Evolutionary conservation across 306 rosid genomes (phyloP), one percentile per base, ranked within the genome.

Genomic region (Medicago lupulina): DNA sequence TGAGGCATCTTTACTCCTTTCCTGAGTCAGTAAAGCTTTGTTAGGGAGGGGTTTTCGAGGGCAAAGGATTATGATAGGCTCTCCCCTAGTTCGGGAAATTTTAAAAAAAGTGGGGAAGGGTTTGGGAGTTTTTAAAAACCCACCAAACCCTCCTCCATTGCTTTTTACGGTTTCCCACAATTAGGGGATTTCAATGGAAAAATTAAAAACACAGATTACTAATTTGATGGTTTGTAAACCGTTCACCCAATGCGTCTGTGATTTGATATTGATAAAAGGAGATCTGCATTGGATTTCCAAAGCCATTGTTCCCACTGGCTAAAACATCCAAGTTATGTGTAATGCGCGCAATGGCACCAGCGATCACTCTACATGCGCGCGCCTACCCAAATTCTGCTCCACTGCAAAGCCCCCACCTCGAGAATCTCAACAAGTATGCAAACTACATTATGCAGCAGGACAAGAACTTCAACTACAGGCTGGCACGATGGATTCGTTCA

Each of bases 331-430:
- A 11, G 2, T 61, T 31, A 31, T 61, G 67, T 6, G 43, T 18
- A 61, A 19, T 61, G 66, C 12, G 4, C 40, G 1, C 59, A 16
- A 1, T 0, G 1, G 23, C 14, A 6, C 3, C 16, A 1, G 18
- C 19, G 9, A 50, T 50, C 57, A 58, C 39, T 23, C 64, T 58
- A 12, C 38, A 25, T 23, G 39, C 36, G 5, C 19, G 39, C 36
- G 5, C 64, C 38, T 58, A 58, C 64, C 38, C 38, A 39, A 58
- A 21, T 58, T 23, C 38, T 58, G 64, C 64, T 58, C 38, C 21
- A 36, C 8, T n/a, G n/a, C 4, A 15, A 21, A 28, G 41, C 11
- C 40, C 39, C 41, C 31, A 1, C 67, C 41, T 13, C 6, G 6
- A 61, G 67, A 61, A 13, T 10, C 43, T 28, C 19, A 58, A 58